These are phyloP conservation scores for Annulohypoxylon bovei DNA, from an alignment of 495 filamentous ascomycete species.

Conservation along the genomic window DNA sequence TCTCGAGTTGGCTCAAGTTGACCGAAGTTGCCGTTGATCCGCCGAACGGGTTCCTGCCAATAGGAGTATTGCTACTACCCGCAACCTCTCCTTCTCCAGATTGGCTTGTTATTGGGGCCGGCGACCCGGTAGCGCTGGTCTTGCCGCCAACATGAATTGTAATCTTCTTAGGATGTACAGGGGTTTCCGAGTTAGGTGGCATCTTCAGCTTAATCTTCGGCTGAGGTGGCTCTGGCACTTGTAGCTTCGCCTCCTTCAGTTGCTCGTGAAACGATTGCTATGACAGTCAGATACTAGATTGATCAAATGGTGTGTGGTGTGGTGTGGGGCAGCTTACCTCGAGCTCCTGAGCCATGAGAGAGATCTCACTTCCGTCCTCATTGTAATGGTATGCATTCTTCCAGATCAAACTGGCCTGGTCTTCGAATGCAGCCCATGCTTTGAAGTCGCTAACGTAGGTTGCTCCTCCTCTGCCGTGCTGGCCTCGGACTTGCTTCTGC, in stretches of 20 bases:
- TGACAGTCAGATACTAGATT: conserved; percentile 41
- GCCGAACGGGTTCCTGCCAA: conserved; percentile 39
- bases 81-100: conserved; percentile 49
- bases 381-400: conserved; percentile 88
- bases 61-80: conserved; percentile 42
- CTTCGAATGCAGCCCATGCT: conserved; percentile 81
- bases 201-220: conserved; percentile 83
- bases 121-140: conserved; percentile 61
- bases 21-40: conserved; percentile 39
- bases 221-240: conserved; percentile 70
- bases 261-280: conserved; percentile 72
- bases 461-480: conserved; percentile 68
- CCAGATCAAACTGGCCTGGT: conserved; percentile 81
- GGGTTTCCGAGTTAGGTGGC: conserved; percentile 49
- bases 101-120: conserved; percentile 61
- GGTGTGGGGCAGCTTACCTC: conserved; percentile 63
- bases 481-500: conserved; percentile 75
- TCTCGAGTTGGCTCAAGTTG: conserved; percentile 50
- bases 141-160: conserved; percentile 64
- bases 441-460: conserved; percentile 77
- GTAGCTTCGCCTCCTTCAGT: conserved; percentile 73
- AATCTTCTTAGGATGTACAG: conserved; percentile 59
- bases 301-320: background rate
- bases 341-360: conserved; percentile 73
- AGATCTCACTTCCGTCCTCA: conserved; percentile 85